Evolutionary conservation across 805 yeast species (phyloP).

Genomic region (Isabelozyma pseudorhagii): DNA sequence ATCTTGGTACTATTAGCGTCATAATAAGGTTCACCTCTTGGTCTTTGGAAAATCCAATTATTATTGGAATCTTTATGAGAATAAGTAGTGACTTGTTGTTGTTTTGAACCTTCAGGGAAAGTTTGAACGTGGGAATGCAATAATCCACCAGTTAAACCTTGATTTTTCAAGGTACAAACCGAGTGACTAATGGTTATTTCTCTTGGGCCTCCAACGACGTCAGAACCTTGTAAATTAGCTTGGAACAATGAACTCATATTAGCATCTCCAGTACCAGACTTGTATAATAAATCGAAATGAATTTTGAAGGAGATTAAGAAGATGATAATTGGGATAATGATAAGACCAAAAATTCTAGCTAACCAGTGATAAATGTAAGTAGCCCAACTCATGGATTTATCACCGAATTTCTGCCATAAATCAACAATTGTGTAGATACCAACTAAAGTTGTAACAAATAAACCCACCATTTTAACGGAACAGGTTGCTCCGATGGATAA

Average conservation of each 20-base stretch:
- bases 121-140: conserved; percentile 46
- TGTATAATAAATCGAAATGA: conserved; percentile 70
- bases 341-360: conserved; percentile 61
- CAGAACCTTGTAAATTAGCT: conserved; percentile 68
- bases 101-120: conserved; percentile 46
- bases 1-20: conserved; percentile 29
- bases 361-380: conserved; percentile 61
- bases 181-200: conserved; percentile 56
- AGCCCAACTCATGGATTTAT: conserved; percentile 48
- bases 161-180: conserved; percentile 37
- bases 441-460: conserved; percentile 80
- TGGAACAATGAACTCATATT: conserved; percentile 79
- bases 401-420: conserved; percentile 82
- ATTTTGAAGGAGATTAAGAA: conserved; percentile 68
- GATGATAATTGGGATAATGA: conserved; percentile 59
- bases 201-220: conserved; percentile 64
- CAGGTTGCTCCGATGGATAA: conserved; percentile 84
- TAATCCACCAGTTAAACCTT: conserved; percentile 43
- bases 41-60: conserved; percentile 47
- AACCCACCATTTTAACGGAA: conserved; percentile 95
- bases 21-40: conserved; percentile 33
- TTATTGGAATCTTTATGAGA: conserved; percentile 45
- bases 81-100: conserved; percentile 47
- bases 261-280: conserved; percentile 79
- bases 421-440: conserved; percentile 89